A percentile compares a stretch with the other conserved stretches of the same genome.
Conservation (phyloP, 164 flowering plant species). For the Houttuynia cordata region DNA sequence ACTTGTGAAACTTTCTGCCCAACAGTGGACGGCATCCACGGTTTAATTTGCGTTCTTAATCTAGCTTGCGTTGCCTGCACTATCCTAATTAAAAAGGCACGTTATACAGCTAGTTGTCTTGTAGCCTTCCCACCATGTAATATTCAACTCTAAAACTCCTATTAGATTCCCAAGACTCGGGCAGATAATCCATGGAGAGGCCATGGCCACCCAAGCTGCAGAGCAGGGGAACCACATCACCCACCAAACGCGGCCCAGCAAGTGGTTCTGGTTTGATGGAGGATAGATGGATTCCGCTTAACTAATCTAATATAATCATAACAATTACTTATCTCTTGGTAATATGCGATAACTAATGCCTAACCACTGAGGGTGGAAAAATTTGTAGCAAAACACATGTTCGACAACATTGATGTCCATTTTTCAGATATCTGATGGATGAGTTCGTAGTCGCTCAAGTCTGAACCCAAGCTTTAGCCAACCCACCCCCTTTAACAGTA, state of each 20-base stretch:
- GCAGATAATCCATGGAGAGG: not conserved
- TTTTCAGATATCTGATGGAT: too few species aligned
- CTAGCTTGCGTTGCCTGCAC: not conserved
- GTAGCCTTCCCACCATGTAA: not conserved
- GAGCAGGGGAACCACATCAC: conserved; percentile 2
- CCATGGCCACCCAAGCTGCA: not conserved
- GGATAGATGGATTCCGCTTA: not conserved
- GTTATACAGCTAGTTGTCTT: not conserved
- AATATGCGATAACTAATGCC: too few species aligned
- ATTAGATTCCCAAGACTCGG: conserved; percentile 3
- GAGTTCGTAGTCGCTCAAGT: too few species aligned
- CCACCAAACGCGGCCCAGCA: conserved; percentile 1
- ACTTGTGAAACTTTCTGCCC: not conserved
- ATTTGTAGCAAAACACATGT: too few species aligned
- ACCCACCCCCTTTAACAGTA: too few species aligned
- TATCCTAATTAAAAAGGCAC: not conserved
- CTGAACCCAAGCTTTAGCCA: too few species aligned
- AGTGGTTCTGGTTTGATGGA: conserved; percentile 4
- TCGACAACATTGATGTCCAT: too few species aligned
- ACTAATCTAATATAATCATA: not conserved
- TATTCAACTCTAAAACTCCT: not conserved
- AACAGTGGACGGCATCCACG: not conserved
- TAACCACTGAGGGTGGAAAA: too few species aligned
- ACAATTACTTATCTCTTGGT: too few species aligned
- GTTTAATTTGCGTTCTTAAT: not conserved